Evolutionary conservation across 2,329 filamentous ascomycete species (phyloP).

Genomic region (Fusarium sp.): DNA sequence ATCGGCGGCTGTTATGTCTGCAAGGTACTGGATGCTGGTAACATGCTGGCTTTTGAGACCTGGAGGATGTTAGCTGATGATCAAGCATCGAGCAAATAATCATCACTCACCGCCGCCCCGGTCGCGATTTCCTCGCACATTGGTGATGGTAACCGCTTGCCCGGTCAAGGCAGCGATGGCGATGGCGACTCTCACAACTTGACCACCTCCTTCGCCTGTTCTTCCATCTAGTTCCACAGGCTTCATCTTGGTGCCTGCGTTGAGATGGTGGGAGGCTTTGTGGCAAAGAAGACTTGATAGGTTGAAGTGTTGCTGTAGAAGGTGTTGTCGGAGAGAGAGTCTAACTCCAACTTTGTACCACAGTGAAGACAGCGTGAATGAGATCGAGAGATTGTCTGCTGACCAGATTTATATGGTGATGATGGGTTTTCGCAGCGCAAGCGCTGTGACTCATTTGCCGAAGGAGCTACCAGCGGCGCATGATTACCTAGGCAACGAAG

Average conservation of each 20-base stretch:
- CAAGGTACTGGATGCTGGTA: conserved; percentile 65
- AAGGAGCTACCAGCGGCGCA: conserved; percentile 1
- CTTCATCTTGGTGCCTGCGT: conserved; percentile 41
- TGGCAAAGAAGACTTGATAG: conserved; percentile 18
- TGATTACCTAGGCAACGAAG: conserved; percentile 7
- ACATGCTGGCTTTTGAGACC: conserved; percentile 72
- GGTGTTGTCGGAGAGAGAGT: neutral
- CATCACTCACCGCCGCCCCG: conserved; percentile 47
- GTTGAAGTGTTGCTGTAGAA: neutral
- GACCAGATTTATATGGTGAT: conserved; percentile 8
- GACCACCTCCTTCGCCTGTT: conserved; percentile 71
- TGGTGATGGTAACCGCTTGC: conserved; percentile 62
- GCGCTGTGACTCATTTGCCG: conserved; percentile 27
- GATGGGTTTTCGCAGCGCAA: neutral
- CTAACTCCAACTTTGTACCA: neutral
- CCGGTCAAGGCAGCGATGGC: conserved; percentile 66
- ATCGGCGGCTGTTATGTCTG: conserved; percentile 61
- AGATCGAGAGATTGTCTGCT: neutral
- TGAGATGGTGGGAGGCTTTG: conserved; percentile 1
- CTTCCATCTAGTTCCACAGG: conserved; percentile 64
- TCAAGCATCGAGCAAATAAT: neutral
- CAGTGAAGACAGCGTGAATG: conserved; percentile 8
- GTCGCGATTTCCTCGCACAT: conserved; percentile 66
- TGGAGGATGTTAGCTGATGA: conserved; percentile 42
- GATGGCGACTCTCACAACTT: conserved; percentile 67